Evolutionary conservation across 768 basidiomycete genomes (phyloP), one percentile per base, ranked within the genome.

Genomic region (Lactifluus echinatus): DNA sequence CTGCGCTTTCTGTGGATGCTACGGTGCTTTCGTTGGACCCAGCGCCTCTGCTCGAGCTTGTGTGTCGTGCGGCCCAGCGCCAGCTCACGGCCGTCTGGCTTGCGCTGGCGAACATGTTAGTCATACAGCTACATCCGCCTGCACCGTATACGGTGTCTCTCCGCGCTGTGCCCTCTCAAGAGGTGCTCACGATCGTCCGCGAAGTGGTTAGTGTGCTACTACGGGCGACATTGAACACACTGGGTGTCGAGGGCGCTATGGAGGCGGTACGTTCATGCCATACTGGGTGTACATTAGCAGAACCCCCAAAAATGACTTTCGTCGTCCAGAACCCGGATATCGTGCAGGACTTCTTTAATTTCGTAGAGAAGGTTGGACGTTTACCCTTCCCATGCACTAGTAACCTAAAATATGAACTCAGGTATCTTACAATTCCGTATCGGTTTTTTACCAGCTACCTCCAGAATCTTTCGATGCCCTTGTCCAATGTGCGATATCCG

Each of bases 281-380:
- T 8, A 29, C 29, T 8, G n/a, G 14, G 26, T 1, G 19, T 0
- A 11, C 31, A 15, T 39, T 17, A 48, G 45, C 5, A 11, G 19
- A 40, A 34, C 31, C 19, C 15, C 14, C 7, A 17, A 24, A 21
- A 21, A 21, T 53, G 34, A 40, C 29, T 11, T 53, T 24, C n/a
- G 17, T 24, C 23, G 15, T 40, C 14, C 33, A 95, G 91, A 91
- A 95, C 66, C 93, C 93, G 0, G 93, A 95, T 67, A 81, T 95
- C 26, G 89, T 92, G 15, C 91, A 93, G 66, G 84, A 83, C 24
- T 94, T 93, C 69, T 95, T 94, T 70, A 77, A 77, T 8, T 93
- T 84, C 66, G 78, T 89, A 75, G 89, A 91, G 44, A 78, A 81
- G 44, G 89, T 89, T 59, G 46, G 79, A 33, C 4, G 43, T 39